phyloP scores from a whole-genome alignment of 495 filamentous ascomycete species.

The Peziza echinospora region DNA sequence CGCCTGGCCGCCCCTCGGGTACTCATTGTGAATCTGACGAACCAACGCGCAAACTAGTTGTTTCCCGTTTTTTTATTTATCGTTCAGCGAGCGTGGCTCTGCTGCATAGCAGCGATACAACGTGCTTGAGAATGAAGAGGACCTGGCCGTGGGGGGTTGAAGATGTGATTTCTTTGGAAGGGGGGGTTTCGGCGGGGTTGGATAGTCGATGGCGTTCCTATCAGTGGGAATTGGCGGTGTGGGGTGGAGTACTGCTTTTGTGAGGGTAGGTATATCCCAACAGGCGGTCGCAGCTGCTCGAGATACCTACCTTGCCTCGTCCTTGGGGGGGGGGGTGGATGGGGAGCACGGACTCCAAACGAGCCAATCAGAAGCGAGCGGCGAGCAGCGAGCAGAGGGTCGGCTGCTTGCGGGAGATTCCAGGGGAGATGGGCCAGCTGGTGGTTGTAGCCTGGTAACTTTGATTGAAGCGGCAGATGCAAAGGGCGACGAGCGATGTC shows the following conservation, averaged over 20 bases:
- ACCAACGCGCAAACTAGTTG: neutral
- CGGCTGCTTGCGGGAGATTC: neutral
- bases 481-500: neutral
- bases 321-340: neutral
- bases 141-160: neutral
- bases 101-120: slow-evolving; percentile 25
- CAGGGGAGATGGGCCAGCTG: neutral
- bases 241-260: too few relatives aligned
- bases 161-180: neutral
- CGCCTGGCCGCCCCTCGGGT: slow-evolving; percentile 28
- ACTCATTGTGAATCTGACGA: slow-evolving; percentile 4
- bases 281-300: too few relatives aligned
- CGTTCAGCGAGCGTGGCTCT: slow-evolving; percentile 25
- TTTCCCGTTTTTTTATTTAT: neutral
- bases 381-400: neutral
- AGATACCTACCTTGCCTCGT: too few relatives aligned
- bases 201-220: neutral
- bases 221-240: neutral
- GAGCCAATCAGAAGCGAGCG: neutral
- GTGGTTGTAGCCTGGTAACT: neutral
- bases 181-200: neutral
- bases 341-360: neutral
- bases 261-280: too few relatives aligned
- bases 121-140: neutral
- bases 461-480: too few relatives aligned